Conservation (phyloP, 495 filamentous ascomycete species). For the Xylaria scruposa region DNA sequence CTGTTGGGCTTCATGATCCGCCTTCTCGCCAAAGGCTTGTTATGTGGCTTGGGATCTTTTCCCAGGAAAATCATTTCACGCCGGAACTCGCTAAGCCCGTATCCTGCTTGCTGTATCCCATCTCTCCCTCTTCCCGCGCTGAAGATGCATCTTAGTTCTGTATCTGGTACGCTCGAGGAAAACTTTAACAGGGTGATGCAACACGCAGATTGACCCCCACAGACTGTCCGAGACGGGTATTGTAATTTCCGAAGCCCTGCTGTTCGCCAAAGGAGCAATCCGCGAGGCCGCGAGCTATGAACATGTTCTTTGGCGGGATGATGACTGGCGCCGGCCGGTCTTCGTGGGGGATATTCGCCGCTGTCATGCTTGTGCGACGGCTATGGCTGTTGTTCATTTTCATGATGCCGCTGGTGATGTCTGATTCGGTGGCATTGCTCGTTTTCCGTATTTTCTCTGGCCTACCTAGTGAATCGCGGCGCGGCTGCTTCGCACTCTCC, state of each 20-base stretch:
- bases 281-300: conserved; percentile 12
- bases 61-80: background rate
- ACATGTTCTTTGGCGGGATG: conserved; percentile 36
- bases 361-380: background rate
- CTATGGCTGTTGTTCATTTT: background rate
- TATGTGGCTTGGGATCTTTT: background rate
- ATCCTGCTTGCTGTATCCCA: background rate
- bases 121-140: background rate
- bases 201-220: background rate
- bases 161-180: background rate
- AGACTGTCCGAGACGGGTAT: no score
- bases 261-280: background rate
- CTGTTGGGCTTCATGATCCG: background rate
- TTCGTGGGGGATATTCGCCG: conserved; percentile 2
- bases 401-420: background rate
- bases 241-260: background rate
- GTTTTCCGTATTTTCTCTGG: background rate
- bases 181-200: background rate
- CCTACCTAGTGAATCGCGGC: background rate
- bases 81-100: background rate
- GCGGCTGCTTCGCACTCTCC: background rate
- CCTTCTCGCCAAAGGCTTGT: background rate
- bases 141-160: background rate
- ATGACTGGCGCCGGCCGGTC: conserved; percentile 25
- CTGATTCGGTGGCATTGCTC: background rate